A percentile compares a stretch with the other conserved stretches of the same genome.
Evolutionary conservation across 345 rosid species (phyloP).

Genomic region (Murraya paniculata): DNA sequence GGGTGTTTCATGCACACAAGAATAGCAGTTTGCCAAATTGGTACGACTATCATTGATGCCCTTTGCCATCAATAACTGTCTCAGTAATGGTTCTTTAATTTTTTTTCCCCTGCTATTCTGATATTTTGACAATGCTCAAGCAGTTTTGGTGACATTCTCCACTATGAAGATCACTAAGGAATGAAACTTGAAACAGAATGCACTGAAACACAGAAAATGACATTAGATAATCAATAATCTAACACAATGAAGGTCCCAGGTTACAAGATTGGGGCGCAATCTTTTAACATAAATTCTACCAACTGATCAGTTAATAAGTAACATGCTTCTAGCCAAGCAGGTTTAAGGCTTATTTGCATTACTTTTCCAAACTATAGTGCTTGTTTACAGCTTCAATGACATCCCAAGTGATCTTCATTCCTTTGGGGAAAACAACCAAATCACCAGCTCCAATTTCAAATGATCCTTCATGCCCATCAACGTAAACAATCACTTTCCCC

Average conservation of each 20-base stretch:
- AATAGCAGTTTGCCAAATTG: background rate
- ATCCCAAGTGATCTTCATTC: conserved; percentile 49
- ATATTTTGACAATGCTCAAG: too few species aligned
- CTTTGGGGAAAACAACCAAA: conserved; percentile 48
- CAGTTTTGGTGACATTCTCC: too few species aligned
- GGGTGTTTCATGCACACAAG: background rate
- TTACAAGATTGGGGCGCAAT: background rate
- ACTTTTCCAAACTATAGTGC: conserved; percentile 40
- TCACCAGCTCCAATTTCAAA: conserved; percentile 46
- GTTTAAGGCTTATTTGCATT: background rate
- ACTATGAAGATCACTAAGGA: background rate
- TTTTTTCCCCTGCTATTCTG: too few species aligned
- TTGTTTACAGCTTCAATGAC: conserved; percentile 41
- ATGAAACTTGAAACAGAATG: background rate
- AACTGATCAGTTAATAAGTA: background rate
- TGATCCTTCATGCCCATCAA: conserved; percentile 37
- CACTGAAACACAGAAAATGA: background rate
- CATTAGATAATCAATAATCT: background rate
- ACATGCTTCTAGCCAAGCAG: background rate
- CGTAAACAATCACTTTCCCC: conserved; percentile 39
- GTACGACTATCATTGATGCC: background rate
- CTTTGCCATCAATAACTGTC: background rate
- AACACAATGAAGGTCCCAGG: background rate
- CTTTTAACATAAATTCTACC: background rate
- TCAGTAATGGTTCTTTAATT: too few species aligned